Evolutionary conservation across 1,139 yeast species (phyloP), one percentile per base, ranked within the genome.

Genomic region (Debaryomycetaceae sp.): DNA sequence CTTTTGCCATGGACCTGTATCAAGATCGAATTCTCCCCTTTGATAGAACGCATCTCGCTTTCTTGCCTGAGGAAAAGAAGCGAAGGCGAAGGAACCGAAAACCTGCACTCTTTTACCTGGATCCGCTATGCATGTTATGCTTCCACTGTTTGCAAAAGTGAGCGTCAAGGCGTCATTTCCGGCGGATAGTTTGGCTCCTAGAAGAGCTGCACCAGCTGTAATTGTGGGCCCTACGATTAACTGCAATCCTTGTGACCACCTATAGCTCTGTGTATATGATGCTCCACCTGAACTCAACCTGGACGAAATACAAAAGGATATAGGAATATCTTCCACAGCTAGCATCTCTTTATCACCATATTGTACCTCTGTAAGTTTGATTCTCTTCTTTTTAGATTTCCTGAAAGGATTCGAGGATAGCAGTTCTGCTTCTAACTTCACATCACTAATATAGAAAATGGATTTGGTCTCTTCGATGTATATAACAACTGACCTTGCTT

Each of bases 21-120:
- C 36, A 28, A 46, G 41, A 14, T 36, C 43, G 7, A 34, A 16
- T 8, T 33, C 30, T 1, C 44, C 42, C 9, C 42, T 31, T 8
- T 14, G 15, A 31, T 36, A 47, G 6, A 30, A 2, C 4, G 46
- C 47, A 28, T 34, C 39, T 17, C 55, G 38, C 33, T 44, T 47
- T 30, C 44, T 41, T 2, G 62, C 60, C 6, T 39, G 13, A 1
- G 58, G 53, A 38, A 47, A 58, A 11, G 31, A 33, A n/a, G 31
- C 40, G 30, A 44, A 48, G 4, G 34, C 38, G 17, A 48, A 36
- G 2, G 52, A 38, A 3, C 49, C 50, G 35, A 56, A 48, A 6
- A 58, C 51, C 37, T 56, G 61, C 9, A 49, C 52, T 19, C 39
- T 45, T 29, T 43, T 42, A 5, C 55, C 56, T 2, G 57, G 50